A percentile compares a stretch with the other conserved stretches of the same genome.
Conservation (phyloP, 2,329 filamentous ascomycete species). For the Scolecobasidium constrictum region DNA sequence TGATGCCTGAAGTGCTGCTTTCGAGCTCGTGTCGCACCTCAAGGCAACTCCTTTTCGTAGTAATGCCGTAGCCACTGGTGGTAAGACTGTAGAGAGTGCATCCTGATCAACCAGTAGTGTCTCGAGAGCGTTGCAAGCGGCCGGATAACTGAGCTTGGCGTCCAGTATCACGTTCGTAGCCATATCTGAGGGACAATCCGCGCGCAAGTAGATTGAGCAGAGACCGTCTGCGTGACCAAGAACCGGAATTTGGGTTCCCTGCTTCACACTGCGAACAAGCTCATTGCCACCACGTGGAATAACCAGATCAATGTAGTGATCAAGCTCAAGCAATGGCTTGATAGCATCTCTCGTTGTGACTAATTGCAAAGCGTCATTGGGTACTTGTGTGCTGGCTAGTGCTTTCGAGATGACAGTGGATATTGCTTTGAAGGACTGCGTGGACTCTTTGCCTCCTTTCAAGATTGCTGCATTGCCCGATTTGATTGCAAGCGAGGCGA, state of each 20-base stretch:
- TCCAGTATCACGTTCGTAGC: conserved; percentile 73
- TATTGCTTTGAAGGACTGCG: conserved; percentile 88
- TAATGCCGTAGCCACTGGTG: conserved; percentile 62
- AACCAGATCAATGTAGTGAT: conserved; percentile 84
- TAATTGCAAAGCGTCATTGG: conserved; percentile 80
- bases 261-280: conserved; percentile 80
- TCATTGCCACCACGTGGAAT: conserved; percentile 89
- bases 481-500: conserved; percentile 89
- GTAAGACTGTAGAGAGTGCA: conserved; percentile 56
- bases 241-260: conserved; percentile 85
- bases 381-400: conserved; percentile 61
- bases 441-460: conserved; percentile 95
- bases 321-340: conserved; percentile 73
- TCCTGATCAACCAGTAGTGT: conserved; percentile 74
- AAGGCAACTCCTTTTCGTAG: conserved; percentile 68
- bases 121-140: conserved; percentile 91
- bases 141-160: conserved; percentile 88
- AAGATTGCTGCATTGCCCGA: conserved; percentile 95
- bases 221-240: conserved; percentile 92
- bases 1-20: conserved; percentile 45
- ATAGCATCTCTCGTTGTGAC: conserved; percentile 90
- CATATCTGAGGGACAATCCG: conserved; percentile 61
- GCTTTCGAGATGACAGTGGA: conserved; percentile 73
- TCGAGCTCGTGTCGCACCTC: conserved; percentile 64
- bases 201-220: conserved; percentile 76